A percentile compares a stretch with the other conserved stretches of the same genome.
Evolutionary conservation across 371 early-diverging fungal genomes (phyloP).

Genomic region (Gilbertella persicaria): DNA sequence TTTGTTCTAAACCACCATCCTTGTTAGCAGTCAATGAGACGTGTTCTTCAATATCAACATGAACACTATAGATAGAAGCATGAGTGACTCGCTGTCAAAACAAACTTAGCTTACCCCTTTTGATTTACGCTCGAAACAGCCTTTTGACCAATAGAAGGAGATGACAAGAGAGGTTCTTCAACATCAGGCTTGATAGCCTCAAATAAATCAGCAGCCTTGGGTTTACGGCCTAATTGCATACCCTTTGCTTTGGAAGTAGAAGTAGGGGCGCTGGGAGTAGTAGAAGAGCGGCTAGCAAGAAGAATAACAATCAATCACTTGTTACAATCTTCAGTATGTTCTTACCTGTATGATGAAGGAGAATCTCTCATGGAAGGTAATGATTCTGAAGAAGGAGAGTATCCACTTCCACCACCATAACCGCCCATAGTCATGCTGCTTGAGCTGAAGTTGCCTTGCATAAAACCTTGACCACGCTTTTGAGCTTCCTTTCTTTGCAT

Average conservation of each 20-base stretch:
- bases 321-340: neutral
- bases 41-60: constrained; percentile 86
- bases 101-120: constrained; percentile 23
- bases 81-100: too few species aligned
- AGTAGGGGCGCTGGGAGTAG: constrained; percentile 23
- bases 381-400: constrained; percentile 52
- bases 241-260: constrained; percentile 73
- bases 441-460: constrained; percentile 54
- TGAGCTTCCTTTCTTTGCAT: constrained; percentile 85
- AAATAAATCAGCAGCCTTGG: constrained; percentile 75
- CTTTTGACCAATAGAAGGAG: constrained; percentile 14
- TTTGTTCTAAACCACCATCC: constrained; percentile 89
- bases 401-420: constrained; percentile 38
- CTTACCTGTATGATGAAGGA: constrained; percentile 23
- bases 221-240: constrained; percentile 93
- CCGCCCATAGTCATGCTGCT: constrained; percentile 28
- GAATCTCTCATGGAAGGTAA: constrained; percentile 37
- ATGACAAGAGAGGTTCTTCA: constrained; percentile 43
- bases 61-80: constrained; percentile 61
- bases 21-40: constrained; percentile 80
- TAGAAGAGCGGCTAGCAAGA: constrained; percentile 22
- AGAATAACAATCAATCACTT: neutral
- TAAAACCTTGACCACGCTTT: constrained; percentile 68
- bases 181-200: constrained; percentile 85
- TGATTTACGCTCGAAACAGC: constrained; percentile 11